Base-by-base conservation (phyloP, 257 asterid species). In the Lavandula angustifolia region DNA sequence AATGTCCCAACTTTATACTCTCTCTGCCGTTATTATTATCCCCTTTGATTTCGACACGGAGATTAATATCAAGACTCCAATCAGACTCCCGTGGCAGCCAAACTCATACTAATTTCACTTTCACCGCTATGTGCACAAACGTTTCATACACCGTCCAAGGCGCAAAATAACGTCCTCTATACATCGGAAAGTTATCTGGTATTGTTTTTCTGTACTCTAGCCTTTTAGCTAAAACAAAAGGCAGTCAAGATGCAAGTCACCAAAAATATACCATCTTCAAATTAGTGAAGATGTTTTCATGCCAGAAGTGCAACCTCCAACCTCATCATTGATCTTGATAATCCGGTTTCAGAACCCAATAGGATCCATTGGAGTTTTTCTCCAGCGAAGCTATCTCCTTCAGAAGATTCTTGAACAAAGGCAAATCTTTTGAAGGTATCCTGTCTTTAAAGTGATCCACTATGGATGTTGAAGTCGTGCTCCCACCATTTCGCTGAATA, bases 351-450 rank as follows among this genome's bases (percentile, higher is more conserved):
- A 92, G 74, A 75, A 83, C 80, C 99, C 99, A 92, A 69, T 60
- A 68, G 13, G 96, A 82, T 3, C 94, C 97, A 38, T 69, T 78
- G 0, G 89, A 62, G 46, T 34, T 79, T 73, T 78, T 87, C 82
- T 89, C 95, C 82, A 92, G 71, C 9, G 72, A 66, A 44, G 99
- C 97, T 52, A 92, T 92, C 80, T 90, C 97, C 84, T 87, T 92
- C 57, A 92, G 77, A 66, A 92, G 95, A 71, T 76, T 87, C 80
- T 89, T 92, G 62, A 92, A 92, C 78, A 92, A 57, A 3, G 99
- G 89, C 70, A 86, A 72, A 74, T 89, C 97, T 73, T 89, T 86
- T 0, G 94, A 74, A 32, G 99, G 94, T 69, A 92, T 79, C 73
- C 85, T 80, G 8, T 86, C 91, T 74, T 73, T 87, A 71, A 89